Conservation (phyloP, 2,329 filamentous ascomycete species). For the Diaporthe nobilis region DNA sequence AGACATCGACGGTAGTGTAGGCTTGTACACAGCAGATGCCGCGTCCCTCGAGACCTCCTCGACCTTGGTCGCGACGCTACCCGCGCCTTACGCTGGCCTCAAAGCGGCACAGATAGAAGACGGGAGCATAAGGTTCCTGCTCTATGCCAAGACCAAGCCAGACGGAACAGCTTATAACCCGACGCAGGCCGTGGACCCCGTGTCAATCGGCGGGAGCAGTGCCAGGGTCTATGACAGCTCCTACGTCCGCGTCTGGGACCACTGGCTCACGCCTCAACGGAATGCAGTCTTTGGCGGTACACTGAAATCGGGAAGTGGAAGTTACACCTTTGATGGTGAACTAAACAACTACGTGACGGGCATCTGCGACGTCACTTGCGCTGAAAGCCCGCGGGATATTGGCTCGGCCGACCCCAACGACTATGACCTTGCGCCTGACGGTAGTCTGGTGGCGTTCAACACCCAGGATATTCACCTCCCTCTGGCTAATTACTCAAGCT, state of each 20-base stretch:
- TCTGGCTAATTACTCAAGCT: background rate
- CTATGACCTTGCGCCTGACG: conserved; percentile 13
- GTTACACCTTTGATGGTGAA: background rate
- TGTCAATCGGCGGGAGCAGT: background rate
- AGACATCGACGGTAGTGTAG: background rate
- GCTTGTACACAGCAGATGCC: conserved; percentile 10
- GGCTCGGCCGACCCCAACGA: conserved; percentile 1
- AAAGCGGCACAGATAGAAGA: background rate
- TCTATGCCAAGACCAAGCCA: background rate
- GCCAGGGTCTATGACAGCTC: conserved; percentile 7
- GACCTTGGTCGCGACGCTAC: background rate
- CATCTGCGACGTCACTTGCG: background rate
- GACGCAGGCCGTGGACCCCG: background rate
- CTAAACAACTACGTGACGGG: conserved; percentile 15
- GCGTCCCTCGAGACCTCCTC: background rate
- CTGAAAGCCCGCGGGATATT: background rate
- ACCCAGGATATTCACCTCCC: conserved; percentile 5
- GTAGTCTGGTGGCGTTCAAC: background rate
- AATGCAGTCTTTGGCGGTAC: conserved; percentile 14
- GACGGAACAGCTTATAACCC: background rate
- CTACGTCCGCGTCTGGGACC: conserved; percentile 10
- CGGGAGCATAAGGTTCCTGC: background rate
- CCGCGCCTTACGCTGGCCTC: conserved; percentile 1
- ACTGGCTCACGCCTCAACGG: conserved; percentile 1
- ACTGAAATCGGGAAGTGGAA: background rate